These are phyloP conservation scores for Penicillium turbatum DNA, from an alignment of 495 filamentous ascomycete genomes.

Conservation along the genomic window DNA sequence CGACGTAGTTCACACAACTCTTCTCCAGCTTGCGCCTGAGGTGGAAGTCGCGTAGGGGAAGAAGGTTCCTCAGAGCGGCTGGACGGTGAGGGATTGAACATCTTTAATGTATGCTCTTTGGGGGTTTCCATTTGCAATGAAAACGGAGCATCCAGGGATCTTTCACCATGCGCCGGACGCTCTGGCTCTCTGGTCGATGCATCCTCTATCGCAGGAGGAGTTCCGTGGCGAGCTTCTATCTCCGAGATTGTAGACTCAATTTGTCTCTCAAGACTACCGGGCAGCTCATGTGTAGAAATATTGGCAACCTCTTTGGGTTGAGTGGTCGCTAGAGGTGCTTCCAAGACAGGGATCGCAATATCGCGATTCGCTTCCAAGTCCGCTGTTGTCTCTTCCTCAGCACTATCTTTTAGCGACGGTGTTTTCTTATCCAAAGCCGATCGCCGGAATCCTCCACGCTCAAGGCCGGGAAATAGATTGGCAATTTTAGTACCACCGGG, in stretches of 20 bases:
- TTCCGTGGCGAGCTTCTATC: slow-evolving; percentile 6
- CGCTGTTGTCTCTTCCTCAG: slow-evolving; percentile 45
- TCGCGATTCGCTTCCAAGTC: slow-evolving; percentile 43
- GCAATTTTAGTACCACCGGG: slow-evolving; percentile 33
- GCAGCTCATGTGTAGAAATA: slow-evolving; percentile 10
- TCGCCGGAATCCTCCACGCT: slow-evolving; percentile 33
- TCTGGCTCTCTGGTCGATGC: slow-evolving; percentile 15
- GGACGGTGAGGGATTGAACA: neutral
- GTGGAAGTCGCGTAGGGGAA: slow-evolving; percentile 17
- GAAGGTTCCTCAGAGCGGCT: slow-evolving; percentile 17
- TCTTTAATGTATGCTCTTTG: slow-evolving; percentile 39
- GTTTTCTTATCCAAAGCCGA: slow-evolving; percentile 19
- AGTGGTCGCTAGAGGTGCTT: slow-evolving; percentile 39
- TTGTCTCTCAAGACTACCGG: slow-evolving; percentile 8
- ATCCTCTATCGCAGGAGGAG: slow-evolving; percentile 8
- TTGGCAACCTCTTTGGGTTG: slow-evolving; percentile 17
- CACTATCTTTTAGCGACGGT: slow-evolving; percentile 41
- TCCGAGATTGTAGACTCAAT: slow-evolving; percentile 4
- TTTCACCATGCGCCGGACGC: slow-evolving; percentile 10
- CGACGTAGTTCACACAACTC: slow-evolving; percentile 31
- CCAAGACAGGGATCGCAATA: slow-evolving; percentile 48
- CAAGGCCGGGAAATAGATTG: slow-evolving; percentile 37
- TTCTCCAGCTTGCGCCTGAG: slow-evolving; percentile 13
- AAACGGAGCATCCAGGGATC: slow-evolving; percentile 17
- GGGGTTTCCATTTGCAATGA: slow-evolving; percentile 44